Percentiles rank a stretch among this genome's conserved stretches.
phyloP scores from a whole-genome alignment of 805 yeast genomes.

The Candida schatavii region DNA sequence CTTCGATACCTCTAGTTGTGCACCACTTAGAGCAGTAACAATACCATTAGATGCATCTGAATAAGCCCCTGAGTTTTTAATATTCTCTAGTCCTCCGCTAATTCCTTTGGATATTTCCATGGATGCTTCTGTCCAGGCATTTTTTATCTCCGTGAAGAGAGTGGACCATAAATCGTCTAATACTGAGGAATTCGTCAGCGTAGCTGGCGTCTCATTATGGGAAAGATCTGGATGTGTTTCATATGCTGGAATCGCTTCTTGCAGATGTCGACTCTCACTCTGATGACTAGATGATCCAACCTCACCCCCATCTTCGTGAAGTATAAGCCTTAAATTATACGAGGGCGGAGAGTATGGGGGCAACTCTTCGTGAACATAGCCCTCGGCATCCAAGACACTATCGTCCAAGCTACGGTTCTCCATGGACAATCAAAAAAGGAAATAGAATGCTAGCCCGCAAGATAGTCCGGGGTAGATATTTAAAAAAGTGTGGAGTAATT shows the following conservation, averaged over 20 bases:
- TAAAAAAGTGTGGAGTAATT: too few species aligned
- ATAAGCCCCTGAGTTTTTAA: background rate
- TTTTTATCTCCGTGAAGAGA: background rate
- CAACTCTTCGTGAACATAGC: too few species aligned
- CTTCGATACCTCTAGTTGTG: background rate
- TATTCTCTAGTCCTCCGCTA: background rate
- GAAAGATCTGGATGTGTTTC: too few species aligned
- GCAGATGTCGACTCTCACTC: too few species aligned
- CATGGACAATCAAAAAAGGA: too few species aligned
- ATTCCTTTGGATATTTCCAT: background rate
- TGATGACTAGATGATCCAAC: background rate
- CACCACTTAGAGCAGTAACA: background rate
- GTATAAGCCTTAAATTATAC: background rate
- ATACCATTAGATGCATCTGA: background rate
- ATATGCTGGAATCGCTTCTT: too few species aligned
- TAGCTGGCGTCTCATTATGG: too few species aligned
- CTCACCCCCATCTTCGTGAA: conserved; percentile 1
- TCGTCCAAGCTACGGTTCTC: too few species aligned
- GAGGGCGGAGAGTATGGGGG: conserved; percentile 1
- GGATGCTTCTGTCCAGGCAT: background rate
- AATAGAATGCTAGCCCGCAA: too few species aligned
- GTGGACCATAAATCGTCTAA: background rate
- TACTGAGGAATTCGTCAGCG: too few species aligned
- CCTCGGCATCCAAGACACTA: too few species aligned
- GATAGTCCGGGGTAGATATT: too few species aligned